These are phyloP conservation scores for Pilaira anomala DNA, from an alignment of 192 early-diverging fungal species.

Conservation along the genomic window DNA sequence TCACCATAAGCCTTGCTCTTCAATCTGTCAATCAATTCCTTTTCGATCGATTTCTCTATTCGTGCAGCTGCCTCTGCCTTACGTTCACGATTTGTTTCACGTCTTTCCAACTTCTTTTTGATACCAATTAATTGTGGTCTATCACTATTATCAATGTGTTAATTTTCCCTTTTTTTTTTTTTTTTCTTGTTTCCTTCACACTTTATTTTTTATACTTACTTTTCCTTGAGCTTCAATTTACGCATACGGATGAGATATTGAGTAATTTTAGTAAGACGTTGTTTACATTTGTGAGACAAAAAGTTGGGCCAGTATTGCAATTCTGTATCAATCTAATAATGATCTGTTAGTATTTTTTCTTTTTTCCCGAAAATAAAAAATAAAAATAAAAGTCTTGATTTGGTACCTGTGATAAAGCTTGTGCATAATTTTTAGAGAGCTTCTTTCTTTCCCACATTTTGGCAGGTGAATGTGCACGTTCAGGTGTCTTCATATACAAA, in stretches of 20 bases:
- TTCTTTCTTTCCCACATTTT: conserved; percentile 91
- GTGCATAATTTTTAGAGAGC: conserved; percentile 86
- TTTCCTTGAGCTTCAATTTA: conserved; percentile 79
- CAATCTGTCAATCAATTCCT: conserved; percentile 90
- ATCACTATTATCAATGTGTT: conserved; percentile 20
- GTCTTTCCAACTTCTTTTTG: conserved; percentile 91
- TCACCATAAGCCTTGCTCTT: conserved; percentile 95
- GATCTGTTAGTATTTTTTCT: neutral
- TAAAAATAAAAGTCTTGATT: neutral
- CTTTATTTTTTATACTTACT: conserved; percentile 28
- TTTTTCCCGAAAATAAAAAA: neutral
- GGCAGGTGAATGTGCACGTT: conserved; percentile 90
- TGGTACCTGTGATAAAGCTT: conserved; percentile 72
- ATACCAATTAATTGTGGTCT: conserved; percentile 79
- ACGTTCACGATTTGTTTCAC: conserved; percentile 80
- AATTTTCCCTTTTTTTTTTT: too few relatives aligned
- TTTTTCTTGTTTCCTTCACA: too few relatives aligned
- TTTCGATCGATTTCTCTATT: conserved; percentile 90
- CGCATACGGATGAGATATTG: conserved; percentile 96
- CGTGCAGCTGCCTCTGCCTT: conserved; percentile 91
- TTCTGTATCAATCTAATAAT: conserved; percentile 78
- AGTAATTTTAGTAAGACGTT: conserved; percentile 92
- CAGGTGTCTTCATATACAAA: conserved; percentile 93
- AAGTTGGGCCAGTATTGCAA: conserved; percentile 91
- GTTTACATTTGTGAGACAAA: conserved; percentile 93